Evolutionary conservation across 306 rosid species (phyloP), one percentile per base, ranked within the genome.

Genomic region (Casuarina glauca): DNA sequence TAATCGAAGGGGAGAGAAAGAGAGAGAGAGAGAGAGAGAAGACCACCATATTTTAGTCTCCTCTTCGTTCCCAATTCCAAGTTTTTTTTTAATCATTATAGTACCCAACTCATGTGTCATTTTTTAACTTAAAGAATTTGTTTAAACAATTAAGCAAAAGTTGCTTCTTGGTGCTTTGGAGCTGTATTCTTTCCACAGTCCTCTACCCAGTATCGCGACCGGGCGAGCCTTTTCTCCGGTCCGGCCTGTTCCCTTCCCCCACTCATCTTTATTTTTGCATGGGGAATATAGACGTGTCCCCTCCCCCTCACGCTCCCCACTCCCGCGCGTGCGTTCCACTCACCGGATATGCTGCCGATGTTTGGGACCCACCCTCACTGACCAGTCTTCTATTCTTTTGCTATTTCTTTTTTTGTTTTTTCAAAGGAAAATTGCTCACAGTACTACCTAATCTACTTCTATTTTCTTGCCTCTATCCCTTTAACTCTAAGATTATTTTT

Each of bases 141-240:
- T 69, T 82, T 68, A 13, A 71, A 52, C 44, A 50, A 57, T 20
- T 61, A 17, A 51, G 74, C 32, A 81, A 81, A 78, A 68, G 85
- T 36, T 11, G 73, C 50, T 60, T 17, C 76, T 78, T 69, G 85
- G 73, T 81, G 86, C 82, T 81, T 87, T 84, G 76, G 83, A 49
- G 69, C 49, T 55, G 64, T 44, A 58, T 7, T 4, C 13, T 35
- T 62, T 12, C 3, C 42, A 68, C 58, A 77, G 74, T 53, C n/a
- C 32, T 1, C 32, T 26, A 26, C 32, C 11, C 43, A 52, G 43
- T 78, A 85, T 82, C 83, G 88, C 91, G 81, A 84, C 90, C 87
- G 74, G 75, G 74, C 63, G 80, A 81, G 61, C 75, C 88, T 86
- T 90, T 81, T 86, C 82, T 69, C 70, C 62, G 85, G 90, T 82